Percentiles rank a stretch among this genome's conserved stretches.
These are phyloP conservation scores for Tuber umbilicatum DNA, from an alignment of 495 filamentous ascomycete genomes.

Conservation along the genomic window DNA sequence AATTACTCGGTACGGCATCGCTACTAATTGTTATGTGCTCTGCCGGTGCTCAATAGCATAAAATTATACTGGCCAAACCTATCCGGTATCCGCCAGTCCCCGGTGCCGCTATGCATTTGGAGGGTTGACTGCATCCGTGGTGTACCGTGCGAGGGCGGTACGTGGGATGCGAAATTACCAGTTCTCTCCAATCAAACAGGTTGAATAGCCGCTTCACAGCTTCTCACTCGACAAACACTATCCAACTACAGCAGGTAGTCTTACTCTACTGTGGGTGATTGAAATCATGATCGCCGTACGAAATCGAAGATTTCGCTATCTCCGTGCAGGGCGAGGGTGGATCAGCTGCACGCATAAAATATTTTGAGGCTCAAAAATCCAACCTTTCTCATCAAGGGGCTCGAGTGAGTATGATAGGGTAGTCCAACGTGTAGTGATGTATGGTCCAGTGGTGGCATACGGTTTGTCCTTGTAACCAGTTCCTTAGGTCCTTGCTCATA, in stretches of 20 bases:
- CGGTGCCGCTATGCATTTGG: neutral
- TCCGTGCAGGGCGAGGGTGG: neutral
- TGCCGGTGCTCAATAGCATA: too few species aligned
- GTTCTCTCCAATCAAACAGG: neutral
- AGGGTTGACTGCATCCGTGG: neutral
- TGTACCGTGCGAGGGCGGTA: neutral
- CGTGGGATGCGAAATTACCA: neutral
- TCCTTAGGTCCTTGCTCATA: neutral
- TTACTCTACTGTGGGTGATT: neutral
- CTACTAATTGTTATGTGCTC: neutral
- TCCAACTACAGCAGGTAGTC: neutral
- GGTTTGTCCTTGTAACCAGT: neutral
- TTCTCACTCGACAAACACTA: neutral
- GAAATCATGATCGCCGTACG: neutral
- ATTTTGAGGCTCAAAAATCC: neutral
- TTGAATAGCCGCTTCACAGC: neutral
- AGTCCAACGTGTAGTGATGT: neutral
- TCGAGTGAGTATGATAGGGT: neutral
- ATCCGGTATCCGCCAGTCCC: too few species aligned
- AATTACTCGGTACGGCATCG: neutral
- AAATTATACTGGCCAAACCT: too few species aligned
- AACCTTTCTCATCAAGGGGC: neutral
- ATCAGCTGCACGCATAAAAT: neutral
- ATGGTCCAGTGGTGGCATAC: neutral
- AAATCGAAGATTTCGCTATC: neutral